Evolutionary conservation across 1,284 basidiomycete genomes (phyloP).

Genomic region (Ustilago loliicola): DNA sequence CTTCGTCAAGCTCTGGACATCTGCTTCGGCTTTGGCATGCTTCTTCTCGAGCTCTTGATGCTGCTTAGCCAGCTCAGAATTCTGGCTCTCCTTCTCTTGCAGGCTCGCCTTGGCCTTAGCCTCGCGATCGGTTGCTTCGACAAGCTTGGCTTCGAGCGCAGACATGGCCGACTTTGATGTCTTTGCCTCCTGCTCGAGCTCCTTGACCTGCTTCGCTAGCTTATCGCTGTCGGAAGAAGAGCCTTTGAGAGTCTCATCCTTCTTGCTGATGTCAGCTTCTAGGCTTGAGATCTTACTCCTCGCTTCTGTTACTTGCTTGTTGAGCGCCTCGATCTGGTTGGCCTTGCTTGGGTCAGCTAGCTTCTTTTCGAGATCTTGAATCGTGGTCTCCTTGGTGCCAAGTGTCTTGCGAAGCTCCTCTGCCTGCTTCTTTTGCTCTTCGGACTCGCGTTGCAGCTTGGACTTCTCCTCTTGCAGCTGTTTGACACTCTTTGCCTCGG

Average conservation of each 20-base stretch:
- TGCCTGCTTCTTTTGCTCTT: slow-evolving; percentile 28
- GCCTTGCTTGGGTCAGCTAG: slow-evolving; percentile 45
- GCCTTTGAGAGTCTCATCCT: slow-evolving; percentile 5
- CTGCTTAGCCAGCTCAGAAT: neutral
- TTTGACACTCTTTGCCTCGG: slow-evolving; percentile 11
- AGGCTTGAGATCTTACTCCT: neutral
- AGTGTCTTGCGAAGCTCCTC: slow-evolving; percentile 30
- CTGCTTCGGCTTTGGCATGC: slow-evolving; percentile 26
- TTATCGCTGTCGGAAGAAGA: slow-evolving; percentile 5
- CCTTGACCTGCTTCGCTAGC: slow-evolving; percentile 4
- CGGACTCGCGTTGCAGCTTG: slow-evolving; percentile 18
- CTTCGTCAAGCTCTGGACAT: slow-evolving; percentile 18
- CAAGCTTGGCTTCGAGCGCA: slow-evolving; percentile 16
- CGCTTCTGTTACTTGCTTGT: slow-evolving; percentile 5
- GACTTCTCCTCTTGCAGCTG: slow-evolving; percentile 38
- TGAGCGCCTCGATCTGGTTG: slow-evolving; percentile 36
- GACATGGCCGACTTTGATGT: neutral
- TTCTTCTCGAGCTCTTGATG: slow-evolving; percentile 29
- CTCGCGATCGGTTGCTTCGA: slow-evolving; percentile 26
- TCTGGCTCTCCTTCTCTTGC: slow-evolving; percentile 17
- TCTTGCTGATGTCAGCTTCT: slow-evolving; percentile 6
- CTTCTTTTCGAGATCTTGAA: slow-evolving; percentile 41
- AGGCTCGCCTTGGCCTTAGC: slow-evolving; percentile 21
- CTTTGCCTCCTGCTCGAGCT: slow-evolving; percentile 5
- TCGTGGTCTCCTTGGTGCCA: slow-evolving; percentile 12